phyloP scores from a whole-genome alignment of 2,329 filamentous ascomycete species.

The Stenocarpella maydis region DNA sequence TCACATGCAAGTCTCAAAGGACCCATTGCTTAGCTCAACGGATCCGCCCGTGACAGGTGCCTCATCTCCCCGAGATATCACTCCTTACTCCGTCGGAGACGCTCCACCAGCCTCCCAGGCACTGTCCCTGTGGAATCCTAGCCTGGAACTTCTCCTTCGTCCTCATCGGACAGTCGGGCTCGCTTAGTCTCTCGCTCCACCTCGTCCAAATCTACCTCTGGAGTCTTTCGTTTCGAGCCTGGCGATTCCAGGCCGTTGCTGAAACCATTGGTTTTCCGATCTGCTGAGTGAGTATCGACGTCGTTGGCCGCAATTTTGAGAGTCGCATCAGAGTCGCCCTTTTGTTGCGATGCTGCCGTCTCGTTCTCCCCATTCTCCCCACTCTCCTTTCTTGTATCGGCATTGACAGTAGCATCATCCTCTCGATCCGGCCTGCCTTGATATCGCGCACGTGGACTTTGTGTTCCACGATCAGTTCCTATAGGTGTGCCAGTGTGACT shows the following conservation, averaged over 20 bases:
- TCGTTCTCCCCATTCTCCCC: constrained; percentile 27
- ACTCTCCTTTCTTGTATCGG: constrained; percentile 32
- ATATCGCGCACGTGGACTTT: constrained; percentile 53
- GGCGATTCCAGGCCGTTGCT: constrained; percentile 41
- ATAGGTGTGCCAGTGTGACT: constrained; percentile 59
- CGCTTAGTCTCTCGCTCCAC: constrained; percentile 39
- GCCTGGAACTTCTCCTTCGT: constrained; percentile 40
- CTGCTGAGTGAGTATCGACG: constrained; percentile 39
- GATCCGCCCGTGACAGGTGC: not conserved
- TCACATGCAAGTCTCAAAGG: not conserved
- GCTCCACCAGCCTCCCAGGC: not conserved
- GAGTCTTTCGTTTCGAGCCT: constrained; percentile 42
- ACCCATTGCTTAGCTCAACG: not conserved
- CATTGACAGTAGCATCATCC: constrained; percentile 48
- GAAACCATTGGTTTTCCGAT: constrained; percentile 34
- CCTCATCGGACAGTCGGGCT: constrained; percentile 39
- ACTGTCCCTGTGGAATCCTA: not conserved
- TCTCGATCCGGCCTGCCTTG: constrained; percentile 47
- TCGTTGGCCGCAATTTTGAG: constrained; percentile 46
- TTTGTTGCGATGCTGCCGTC: constrained; percentile 27
- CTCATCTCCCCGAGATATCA: not conserved
- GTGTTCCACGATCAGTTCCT: constrained; percentile 57
- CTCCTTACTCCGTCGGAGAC: not conserved
- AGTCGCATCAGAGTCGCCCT: constrained; percentile 44
- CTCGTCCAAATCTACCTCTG: constrained; percentile 39